Evolutionary conservation across 169 alveolate genomes (phyloP), one percentile per base, ranked within the genome.

Genomic region (Gregarina niphandrodes): DNA sequence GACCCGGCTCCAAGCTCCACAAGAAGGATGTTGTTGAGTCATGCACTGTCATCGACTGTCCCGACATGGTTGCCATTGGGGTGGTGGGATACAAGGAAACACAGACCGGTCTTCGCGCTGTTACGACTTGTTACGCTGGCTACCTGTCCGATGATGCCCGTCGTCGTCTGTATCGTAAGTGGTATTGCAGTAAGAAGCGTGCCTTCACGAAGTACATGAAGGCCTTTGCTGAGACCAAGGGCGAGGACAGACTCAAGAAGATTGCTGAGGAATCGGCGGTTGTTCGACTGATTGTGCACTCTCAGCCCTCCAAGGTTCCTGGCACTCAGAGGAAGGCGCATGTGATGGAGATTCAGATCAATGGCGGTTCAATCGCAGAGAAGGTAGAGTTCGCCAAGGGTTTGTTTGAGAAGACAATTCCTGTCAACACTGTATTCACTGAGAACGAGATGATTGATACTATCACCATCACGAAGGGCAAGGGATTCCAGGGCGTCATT

Each of bases 21-120:
- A 87, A 87, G 79, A 91, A 88, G 77, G 99, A 93, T 65, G 79
- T 83, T 42, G 97, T 91, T 16, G 99, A 93, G 75, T 95, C 98
- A 21, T 97, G 89, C 15, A 89, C 98, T 38, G 77, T 93, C 45
- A 71, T 93, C 22, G 99, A 93, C 56, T 64, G 90, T 28, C 97
- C 98, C 21, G 97, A 97, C 15, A 87, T 93, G 95, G 77, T 79
- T 13, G 81, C 82, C 42, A 97, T 93, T 15, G 99, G 98, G 32
- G 69, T 91, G 40, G 98, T 93, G 16, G 99, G 98, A 29, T 93
- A 93, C 73, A 75, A 89, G 39, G 95, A 87, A 41, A 91, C 99
- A 7, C 97, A 98, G 36, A 73, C 87, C 37, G 99, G 99, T 20
- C 78, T 91, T 40, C 81, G 92, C 46, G 96, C 97, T 0, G 79